A percentile compares a stretch with the other conserved stretches of the same genome.
phyloP scores from a whole-genome alignment of 2,329 filamentous ascomycete species.

The Dothidotthia symphoricarpi region DNA sequence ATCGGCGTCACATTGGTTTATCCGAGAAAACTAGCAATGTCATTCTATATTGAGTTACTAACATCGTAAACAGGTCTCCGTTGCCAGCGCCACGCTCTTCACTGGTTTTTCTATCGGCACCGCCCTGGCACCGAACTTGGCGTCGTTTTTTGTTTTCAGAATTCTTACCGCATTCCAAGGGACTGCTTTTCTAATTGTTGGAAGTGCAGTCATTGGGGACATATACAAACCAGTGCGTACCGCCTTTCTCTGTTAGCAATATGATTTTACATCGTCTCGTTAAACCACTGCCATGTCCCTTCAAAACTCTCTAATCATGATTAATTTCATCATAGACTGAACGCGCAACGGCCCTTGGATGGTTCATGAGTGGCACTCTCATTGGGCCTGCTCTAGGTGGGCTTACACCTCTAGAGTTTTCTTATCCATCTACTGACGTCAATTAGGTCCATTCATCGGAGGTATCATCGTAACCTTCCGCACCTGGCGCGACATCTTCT shows the following conservation, averaged over 20 bases:
- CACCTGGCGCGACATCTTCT: conserved; percentile 74
- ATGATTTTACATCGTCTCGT: too few relatives aligned
- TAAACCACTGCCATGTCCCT: too few relatives aligned
- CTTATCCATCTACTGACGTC: conserved; percentile 2
- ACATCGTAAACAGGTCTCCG: conserved; percentile 49
- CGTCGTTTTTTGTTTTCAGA: conserved; percentile 70
- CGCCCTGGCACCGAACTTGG: conserved; percentile 68
- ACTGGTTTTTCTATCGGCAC: conserved; percentile 69
- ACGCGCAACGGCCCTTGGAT: conserved; percentile 69
- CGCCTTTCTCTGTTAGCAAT: conserved; percentile 3
- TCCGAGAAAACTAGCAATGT: not conserved
- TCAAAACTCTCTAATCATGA: not conserved
- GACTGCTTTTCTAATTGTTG: conserved; percentile 71
- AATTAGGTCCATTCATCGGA: conserved; percentile 67
- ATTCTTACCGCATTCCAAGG: conserved; percentile 73
- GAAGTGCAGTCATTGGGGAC: conserved; percentile 65
- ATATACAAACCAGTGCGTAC: conserved; percentile 46
- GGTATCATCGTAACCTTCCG: conserved; percentile 74
- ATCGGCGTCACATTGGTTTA: not conserved
- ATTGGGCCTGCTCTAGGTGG: conserved; percentile 58
- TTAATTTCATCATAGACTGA: conserved; percentile 58
- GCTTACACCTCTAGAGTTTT: not conserved
- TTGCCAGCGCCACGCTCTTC: conserved; percentile 63
- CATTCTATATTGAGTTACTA: conserved; percentile 9
- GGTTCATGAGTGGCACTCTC: conserved; percentile 69